phyloP scores from a whole-genome alignment of 208 protist genomes.

The Plasmodiophora brassicae region DNA sequence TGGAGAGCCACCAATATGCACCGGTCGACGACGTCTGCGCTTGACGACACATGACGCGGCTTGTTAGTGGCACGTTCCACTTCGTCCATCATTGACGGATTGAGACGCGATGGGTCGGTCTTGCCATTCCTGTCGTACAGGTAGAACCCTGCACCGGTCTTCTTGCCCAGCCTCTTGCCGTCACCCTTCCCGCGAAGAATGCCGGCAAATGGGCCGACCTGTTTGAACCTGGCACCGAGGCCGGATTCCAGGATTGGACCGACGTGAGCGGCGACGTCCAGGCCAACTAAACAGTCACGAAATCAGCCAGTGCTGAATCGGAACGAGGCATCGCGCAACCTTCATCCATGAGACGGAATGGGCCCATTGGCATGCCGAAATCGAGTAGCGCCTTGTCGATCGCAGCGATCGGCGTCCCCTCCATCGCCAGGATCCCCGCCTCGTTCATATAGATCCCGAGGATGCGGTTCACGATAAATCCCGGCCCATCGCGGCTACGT shows the following conservation, averaged over 20 bases:
- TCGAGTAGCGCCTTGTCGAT: slow-evolving; percentile 45
- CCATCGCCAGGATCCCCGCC: slow-evolving; percentile 33
- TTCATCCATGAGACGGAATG: slow-evolving; percentile 41
- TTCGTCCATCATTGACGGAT: not conserved
- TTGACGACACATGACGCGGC: not conserved
- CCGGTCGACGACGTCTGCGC: slow-evolving; percentile 25
- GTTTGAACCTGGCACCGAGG: not conserved
- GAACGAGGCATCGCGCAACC: not conserved
- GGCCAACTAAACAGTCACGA: not conserved
- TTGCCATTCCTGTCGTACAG: not conserved
- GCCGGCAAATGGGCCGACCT: not conserved
- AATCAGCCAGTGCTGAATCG: not conserved
- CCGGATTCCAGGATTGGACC: slow-evolving; percentile 29
- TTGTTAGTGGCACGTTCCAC: not conserved
- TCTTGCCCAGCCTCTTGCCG: not conserved
- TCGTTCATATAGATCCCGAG: slow-evolving; percentile 43
- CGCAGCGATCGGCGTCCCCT: not conserved
- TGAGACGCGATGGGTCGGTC: not conserved
- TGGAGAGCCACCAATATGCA: not conserved
- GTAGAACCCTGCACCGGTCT: not conserved
- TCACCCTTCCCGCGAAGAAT: not conserved
- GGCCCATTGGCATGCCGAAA: slow-evolving; percentile 45
- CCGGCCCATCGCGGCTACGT: slow-evolving; percentile 31
- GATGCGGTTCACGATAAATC: slow-evolving; percentile 40
- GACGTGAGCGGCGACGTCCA: slow-evolving; percentile 36